Conservation (phyloP, 2,329 filamentous ascomycete genomes). For the Hypoxylon sp. region DNA sequence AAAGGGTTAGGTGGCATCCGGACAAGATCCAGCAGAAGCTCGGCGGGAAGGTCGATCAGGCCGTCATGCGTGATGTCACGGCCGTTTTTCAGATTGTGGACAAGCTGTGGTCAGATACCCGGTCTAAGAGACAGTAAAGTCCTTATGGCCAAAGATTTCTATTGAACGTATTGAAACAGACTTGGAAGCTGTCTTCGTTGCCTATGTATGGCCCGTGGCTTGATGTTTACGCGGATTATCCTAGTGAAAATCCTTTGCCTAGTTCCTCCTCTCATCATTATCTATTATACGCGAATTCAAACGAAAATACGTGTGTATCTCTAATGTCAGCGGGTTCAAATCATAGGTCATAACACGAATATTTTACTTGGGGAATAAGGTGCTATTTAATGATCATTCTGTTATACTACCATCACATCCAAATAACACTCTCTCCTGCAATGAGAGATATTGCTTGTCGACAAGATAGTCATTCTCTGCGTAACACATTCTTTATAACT, state of each 20-base stretch:
- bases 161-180: not conserved
- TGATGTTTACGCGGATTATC: not conserved
- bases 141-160: slow-evolving; percentile 5
- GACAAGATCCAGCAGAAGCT: slow-evolving; percentile 97
- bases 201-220: not conserved
- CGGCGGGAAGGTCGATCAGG: slow-evolving; percentile 78
- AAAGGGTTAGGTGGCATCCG: slow-evolving; percentile 95
- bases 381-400: not conserved
- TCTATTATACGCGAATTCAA: not conserved
- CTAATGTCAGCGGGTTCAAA: not conserved
- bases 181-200: not conserved
- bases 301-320: not conserved
- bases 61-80: slow-evolving; percentile 84
- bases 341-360: not conserved
- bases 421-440: not conserved
- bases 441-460: not conserved
- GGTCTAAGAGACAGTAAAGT: slow-evolving; percentile 53
- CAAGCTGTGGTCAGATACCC: slow-evolving; percentile 78
- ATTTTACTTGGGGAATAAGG: not conserved
- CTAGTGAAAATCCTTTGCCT: not conserved
- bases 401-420: not conserved
- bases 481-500: not conserved
- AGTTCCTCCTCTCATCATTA: not conserved
- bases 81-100: slow-evolving; percentile 94
- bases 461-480: not conserved